These are phyloP conservation scores for Pseudogymnoascus sp. DNA, from an alignment of 2,329 filamentous ascomycete genomes.

Conservation along the genomic window DNA sequence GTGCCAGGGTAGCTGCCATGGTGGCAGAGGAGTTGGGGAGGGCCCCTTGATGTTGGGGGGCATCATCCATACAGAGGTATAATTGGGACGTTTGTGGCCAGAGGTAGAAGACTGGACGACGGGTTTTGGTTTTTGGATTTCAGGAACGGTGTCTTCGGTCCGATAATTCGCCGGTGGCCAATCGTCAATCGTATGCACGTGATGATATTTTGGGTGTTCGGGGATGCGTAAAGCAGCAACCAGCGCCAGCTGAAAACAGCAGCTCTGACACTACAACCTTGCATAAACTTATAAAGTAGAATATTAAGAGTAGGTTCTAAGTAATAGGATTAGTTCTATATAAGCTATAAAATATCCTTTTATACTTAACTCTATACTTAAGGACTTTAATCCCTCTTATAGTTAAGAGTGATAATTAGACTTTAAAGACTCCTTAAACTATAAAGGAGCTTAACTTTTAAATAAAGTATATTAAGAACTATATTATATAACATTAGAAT, in stretches of 20 bases:
- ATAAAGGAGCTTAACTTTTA: no score
- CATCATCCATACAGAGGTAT: background rate
- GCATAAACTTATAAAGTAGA: no score
- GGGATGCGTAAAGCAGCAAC: constrained; percentile 4
- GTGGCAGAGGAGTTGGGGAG: background rate
- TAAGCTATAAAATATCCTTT: no score
- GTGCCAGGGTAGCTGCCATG: constrained; percentile 3
- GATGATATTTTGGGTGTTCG: background rate
- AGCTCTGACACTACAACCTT: no score
- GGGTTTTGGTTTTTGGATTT: constrained; percentile 5
- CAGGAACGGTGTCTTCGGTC: background rate
- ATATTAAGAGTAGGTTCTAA: no score
- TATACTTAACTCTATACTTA: no score
- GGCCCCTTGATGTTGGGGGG: background rate
- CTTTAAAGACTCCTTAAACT: no score
- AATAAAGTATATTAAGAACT: no score
- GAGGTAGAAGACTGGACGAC: background rate
- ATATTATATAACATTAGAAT: no score
- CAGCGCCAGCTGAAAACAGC: background rate
- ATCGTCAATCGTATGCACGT: background rate
- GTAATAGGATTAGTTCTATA: no score
- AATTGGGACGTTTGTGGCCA: background rate
- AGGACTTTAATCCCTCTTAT: no score
- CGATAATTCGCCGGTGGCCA: background rate
- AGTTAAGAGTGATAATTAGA: no score